Evolutionary conservation across 2,329 filamentous ascomycete species (phyloP).

Genomic region (Neonectria sp.): DNA sequence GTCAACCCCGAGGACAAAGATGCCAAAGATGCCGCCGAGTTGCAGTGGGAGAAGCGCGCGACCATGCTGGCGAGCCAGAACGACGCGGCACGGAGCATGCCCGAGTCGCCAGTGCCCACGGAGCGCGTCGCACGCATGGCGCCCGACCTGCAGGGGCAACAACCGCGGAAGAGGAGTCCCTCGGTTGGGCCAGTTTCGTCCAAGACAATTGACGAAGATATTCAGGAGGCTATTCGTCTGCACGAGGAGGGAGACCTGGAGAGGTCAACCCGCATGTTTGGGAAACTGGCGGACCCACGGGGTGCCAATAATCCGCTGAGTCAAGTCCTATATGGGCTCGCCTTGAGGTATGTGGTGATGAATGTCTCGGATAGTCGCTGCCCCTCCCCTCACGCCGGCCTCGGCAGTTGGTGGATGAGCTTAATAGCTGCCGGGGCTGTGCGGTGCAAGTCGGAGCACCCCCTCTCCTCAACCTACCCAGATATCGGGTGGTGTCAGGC

Average conservation of each 20-base stretch:
- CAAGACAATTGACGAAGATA: constrained; percentile 75
- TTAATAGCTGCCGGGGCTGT: neutral
- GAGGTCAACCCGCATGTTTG: constrained; percentile 88
- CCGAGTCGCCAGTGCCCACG: constrained; percentile 55
- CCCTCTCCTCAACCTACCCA: neutral
- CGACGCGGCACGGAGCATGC: constrained; percentile 62
- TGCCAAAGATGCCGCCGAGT: constrained; percentile 68
- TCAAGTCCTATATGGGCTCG: constrained; percentile 95
- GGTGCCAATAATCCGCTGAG: constrained; percentile 93
- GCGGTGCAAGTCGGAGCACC: neutral
- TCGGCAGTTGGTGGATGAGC: constrained; percentile 1
- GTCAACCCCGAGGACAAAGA: constrained; percentile 62
- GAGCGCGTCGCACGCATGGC: constrained; percentile 49
- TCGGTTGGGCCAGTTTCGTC: constrained; percentile 58
- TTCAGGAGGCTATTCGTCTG: constrained; percentile 95
- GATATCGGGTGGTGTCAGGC: constrained; percentile 10
- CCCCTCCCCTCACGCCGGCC: neutral
- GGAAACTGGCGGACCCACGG: constrained; percentile 83
- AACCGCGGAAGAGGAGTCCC: constrained; percentile 35
- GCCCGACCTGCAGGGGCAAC: constrained; percentile 35
- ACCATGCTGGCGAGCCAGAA: constrained; percentile 85
- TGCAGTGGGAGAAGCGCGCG: constrained; percentile 92
- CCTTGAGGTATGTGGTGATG: constrained; percentile 76
- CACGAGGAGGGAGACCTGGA: constrained; percentile 89
- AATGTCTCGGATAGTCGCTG: constrained; percentile 11